Base-by-base conservation (phyloP, 1,139 yeast species). In the Nakaseomyces nivariensis region DNA sequence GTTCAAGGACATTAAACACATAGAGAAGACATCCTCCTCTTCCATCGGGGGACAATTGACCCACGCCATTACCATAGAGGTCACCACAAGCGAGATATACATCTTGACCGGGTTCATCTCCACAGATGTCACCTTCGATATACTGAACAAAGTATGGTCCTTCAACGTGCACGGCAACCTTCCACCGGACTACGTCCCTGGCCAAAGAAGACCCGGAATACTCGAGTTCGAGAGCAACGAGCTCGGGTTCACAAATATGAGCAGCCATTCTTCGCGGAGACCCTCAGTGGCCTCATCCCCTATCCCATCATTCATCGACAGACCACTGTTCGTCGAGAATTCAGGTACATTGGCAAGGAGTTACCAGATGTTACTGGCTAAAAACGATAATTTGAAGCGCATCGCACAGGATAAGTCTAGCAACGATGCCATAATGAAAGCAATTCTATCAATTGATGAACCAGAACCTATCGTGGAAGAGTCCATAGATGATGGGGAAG, bases 21-120 rank as follows among this genome's bases (percentile, higher is more conserved):
- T 92, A 58, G 96, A 89, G 58, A 86, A 87, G 67, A 81, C 81
- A 55, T 75, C 81, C 43, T 41, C 44, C 2, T 76, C 81, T 40
- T 88, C 97, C 0, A 97, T 89, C 1, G 34, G 44, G 4, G 44
- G 44, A 1, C 88, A 96, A 0, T 96, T 89, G 1, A 96, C 96
- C 13, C 90, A 90, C 65, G 97, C 96, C 1, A 85, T 90, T 17
- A 73, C 78, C 10, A 73, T 89, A n/a, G 83, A 81, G 54, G 84
- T 95, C 1, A 73, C 70, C 8, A 58, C 69, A 45, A 77, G 81
- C 1, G 78, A 78, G 54, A 41, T 41, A 5, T 87, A 89, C 59
- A 76, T 76, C 3, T 90, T 92, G 73, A 96, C 96, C 17, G 86
- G 95, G 54, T 88, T 92, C 61, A 72, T 88, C 5, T 81, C 95